Conservation (phyloP, 305 asterid species). For the Fraxinus sp. region DNA sequence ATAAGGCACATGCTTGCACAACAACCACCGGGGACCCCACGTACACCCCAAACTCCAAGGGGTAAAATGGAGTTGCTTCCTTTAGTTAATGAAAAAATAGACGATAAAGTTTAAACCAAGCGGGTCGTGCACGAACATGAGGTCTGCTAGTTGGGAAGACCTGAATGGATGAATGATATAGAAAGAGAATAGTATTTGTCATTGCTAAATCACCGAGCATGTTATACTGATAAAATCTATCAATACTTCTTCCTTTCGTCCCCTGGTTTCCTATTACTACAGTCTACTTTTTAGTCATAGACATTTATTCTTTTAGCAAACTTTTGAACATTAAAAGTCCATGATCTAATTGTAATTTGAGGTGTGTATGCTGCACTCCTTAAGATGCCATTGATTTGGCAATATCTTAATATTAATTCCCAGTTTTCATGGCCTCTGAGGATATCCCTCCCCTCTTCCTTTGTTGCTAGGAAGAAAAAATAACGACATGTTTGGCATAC, state of each 20-base stretch:
- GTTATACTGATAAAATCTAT: conserved; percentile 17
- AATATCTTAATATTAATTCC: background rate
- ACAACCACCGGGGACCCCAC: conserved; percentile 64
- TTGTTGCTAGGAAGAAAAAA: background rate
- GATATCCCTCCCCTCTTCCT: background rate
- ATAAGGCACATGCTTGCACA: conserved; percentile 69
- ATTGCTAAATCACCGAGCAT: background rate
- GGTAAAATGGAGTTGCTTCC: conserved; percentile 63
- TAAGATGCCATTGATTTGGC: background rate
- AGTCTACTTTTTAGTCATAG: background rate
- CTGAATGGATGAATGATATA: conserved; percentile 19
- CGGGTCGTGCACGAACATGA: background rate
- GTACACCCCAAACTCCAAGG: conserved; percentile 65
- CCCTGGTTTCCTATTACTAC: background rate
- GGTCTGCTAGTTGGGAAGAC: background rate
- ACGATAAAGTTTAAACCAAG: conserved; percentile 55
- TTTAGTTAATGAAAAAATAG: conserved; percentile 61
- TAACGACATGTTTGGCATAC: background rate
- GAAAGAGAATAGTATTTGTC: conserved; percentile 17
- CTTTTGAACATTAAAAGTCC: background rate
- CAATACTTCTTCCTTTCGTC: background rate
- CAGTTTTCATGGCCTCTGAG: background rate
- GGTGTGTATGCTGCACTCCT: background rate
- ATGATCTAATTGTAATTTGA: background rate
- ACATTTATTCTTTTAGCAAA: background rate